Percentiles rank a stretch among this genome's conserved stretches.
These are phyloP conservation scores for Penicillium salamii DNA, from an alignment of 495 filamentous ascomycete species.

Conservation along the genomic window DNA sequence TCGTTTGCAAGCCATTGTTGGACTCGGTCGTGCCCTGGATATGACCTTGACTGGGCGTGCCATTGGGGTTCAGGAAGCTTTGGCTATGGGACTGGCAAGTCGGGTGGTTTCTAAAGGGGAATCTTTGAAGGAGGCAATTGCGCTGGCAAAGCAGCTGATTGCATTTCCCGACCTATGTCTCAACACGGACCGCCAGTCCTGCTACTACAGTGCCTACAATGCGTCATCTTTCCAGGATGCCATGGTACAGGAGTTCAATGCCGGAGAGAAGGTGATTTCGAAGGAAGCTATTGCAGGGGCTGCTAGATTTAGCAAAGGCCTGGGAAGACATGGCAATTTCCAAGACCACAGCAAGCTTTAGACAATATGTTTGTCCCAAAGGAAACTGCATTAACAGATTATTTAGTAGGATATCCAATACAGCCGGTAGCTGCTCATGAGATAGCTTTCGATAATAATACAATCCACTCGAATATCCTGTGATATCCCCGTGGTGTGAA, in stretches of 20 bases:
- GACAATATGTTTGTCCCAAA: neutral
- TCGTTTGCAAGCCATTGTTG: constrained; percentile 44
- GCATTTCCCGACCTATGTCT: constrained; percentile 45
- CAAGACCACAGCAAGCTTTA: constrained; percentile 19
- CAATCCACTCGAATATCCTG: neutral
- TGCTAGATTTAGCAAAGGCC: constrained; percentile 37
- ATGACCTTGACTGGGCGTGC: constrained; percentile 50
- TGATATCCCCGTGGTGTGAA: neutral
- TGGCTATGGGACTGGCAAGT: constrained; percentile 47
- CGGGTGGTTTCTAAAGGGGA: constrained; percentile 46
- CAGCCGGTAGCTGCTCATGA: neutral
- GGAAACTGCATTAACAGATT: constrained; percentile 10
- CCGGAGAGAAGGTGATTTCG: constrained; percentile 34
- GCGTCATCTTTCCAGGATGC: constrained; percentile 44
- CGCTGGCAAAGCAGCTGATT: constrained; percentile 40
- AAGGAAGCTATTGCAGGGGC: constrained; percentile 42
- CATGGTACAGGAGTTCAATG: constrained; percentile 38
- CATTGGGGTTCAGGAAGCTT: constrained; percentile 43
- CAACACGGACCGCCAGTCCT: constrained; percentile 35
- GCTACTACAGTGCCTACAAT: constrained; percentile 44
- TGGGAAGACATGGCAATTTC: constrained; percentile 43
- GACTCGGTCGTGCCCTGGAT: constrained; percentile 47
- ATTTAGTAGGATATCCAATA: neutral
- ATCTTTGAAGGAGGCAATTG: constrained; percentile 39
- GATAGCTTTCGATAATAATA: neutral